A percentile compares a stretch with the other conserved stretches of the same genome.
Conservation (phyloP, 169 alveolate genomes). For the Plasmodium coatneyi region DNA sequence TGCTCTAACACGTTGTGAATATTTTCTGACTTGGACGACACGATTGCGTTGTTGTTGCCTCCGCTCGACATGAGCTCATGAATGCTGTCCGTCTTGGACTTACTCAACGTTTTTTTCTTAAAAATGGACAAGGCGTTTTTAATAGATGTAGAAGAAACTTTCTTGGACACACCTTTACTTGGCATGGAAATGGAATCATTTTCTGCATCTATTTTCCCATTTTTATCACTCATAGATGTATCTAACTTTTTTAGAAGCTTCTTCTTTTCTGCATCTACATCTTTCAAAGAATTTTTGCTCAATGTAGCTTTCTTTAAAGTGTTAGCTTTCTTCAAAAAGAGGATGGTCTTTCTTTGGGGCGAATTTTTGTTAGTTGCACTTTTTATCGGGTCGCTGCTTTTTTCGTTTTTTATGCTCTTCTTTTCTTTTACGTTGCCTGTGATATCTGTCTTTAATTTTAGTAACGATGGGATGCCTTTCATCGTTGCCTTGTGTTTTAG, state of each 20-base stretch:
- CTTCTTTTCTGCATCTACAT: slow-evolving; percentile 27
- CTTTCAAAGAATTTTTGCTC: slow-evolving; percentile 44
- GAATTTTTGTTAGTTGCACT: slow-evolving; percentile 1
- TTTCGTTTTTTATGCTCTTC: slow-evolving; percentile 42
- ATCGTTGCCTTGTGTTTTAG: slow-evolving; percentile 26
- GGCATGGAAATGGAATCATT: slow-evolving; percentile 1
- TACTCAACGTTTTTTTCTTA: slow-evolving; percentile 33
- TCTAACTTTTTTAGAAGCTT: slow-evolving; percentile 27
- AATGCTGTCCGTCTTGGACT: slow-evolving; percentile 49
- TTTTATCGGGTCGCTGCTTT: slow-evolving; percentile 35
- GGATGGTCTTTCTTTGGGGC: slow-evolving; percentile 37
- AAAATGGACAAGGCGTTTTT: slow-evolving; percentile 15
- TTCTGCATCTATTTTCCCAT: slow-evolving; percentile 12
- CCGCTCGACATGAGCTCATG: not conserved
- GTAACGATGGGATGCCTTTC: slow-evolving; percentile 9
- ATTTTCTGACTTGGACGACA: slow-evolving; percentile 55
- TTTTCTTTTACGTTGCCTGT: slow-evolving; percentile 26
- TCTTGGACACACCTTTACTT: slow-evolving; percentile 21
- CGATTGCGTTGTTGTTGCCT: slow-evolving; percentile 3
- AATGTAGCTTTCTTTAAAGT: slow-evolving; percentile 30
- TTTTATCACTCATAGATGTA: slow-evolving; percentile 24
- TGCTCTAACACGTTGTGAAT: slow-evolving; percentile 16
- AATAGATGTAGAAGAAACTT: slow-evolving; percentile 13
- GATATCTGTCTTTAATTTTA: slow-evolving; percentile 36
- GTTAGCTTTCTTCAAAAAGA: slow-evolving; percentile 23